Base-by-base conservation (phyloP, 116 monocot species). In the Trichopus zeylanicus region DNA sequence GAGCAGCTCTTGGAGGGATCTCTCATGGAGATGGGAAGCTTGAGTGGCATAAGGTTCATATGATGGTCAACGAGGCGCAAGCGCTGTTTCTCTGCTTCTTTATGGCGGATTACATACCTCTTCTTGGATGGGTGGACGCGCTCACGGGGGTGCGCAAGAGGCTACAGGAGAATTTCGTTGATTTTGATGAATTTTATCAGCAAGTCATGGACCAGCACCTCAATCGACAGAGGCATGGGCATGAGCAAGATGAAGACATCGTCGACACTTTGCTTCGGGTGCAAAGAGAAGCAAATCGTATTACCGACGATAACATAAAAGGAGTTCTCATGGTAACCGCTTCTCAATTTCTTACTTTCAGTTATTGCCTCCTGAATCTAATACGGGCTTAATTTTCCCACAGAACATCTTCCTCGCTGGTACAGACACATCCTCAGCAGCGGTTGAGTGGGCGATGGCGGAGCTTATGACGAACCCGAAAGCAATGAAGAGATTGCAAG, bases 81-180 rank as follows among this genome's bases (percentile, higher is more conserved):
- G 28, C 0, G 3, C 0, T 59, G 35, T 11, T 48, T 16, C 49
- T 26, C 1, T 3, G n/a, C 1, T 71, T 71, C 48, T 35, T 26
- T 26, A 34, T 53, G 23, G 37, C 21, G 19, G 71, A 72, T 33
- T 65, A 32, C 59, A 37, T 72, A 51, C 65, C 72, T 7, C 34
- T 8, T 18, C 1, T 60, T 7, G 53, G 29, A 0, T 65, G 66
- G 66, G 19, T 73, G 23, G 49, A 66, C 30, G 13, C 6, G n/a
- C 16, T 73, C 42, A 60, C 27, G 5, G 73, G 73, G 0, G n/a
- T 32, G 38, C 27, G 29, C 4, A 39, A 37, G 5, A 52, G 58
- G 15, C 22, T 64, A 15, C 29, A 53, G 29, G 51, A 52, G 49
- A 35, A 19, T 8, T 49, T 53, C 12, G 7, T 3, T 11, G 48